A percentile compares a stretch with the other conserved stretches of the same genome.
Evolutionary conservation across 768 basidiomycete genomes (phyloP).

Genomic region (Russula griseocarnosa): DNA sequence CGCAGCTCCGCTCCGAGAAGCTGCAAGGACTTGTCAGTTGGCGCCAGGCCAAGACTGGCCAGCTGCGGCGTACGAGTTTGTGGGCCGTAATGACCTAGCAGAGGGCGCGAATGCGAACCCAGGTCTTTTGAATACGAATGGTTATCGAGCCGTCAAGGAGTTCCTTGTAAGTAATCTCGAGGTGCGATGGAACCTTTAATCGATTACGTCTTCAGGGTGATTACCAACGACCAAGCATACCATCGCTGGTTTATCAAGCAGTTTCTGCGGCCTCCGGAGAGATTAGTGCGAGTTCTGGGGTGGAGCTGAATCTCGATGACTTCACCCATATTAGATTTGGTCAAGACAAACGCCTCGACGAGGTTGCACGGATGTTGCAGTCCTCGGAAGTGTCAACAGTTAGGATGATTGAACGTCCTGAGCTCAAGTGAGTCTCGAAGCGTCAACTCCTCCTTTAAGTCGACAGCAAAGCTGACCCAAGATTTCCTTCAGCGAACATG

Average conservation of each 20-base stretch:
- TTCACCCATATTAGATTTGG: constrained; percentile 85
- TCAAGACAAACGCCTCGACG: constrained; percentile 83
- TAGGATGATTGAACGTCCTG: constrained; percentile 59
- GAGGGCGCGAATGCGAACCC: constrained; percentile 50
- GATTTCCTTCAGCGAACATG: constrained; percentile 62
- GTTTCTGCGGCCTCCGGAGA: constrained; percentile 48
- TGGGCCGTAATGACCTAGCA: constrained; percentile 73
- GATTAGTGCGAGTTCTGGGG: constrained; percentile 57
- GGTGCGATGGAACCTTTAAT: not conserved
- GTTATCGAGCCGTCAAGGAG: constrained; percentile 55
- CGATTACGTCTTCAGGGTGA: constrained; percentile 13
- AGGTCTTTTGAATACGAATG: constrained; percentile 46
- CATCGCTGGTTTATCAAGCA: constrained; percentile 19
- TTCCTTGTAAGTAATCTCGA: constrained; percentile 45
- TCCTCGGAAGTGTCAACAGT: constrained; percentile 69
- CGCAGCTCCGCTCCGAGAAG: constrained; percentile 77
- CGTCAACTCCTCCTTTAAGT: not conserved
- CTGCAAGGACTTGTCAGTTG: constrained; percentile 76
- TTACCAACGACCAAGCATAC: constrained; percentile 16
- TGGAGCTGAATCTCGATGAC: constrained; percentile 66
- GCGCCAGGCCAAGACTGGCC: constrained; percentile 75
- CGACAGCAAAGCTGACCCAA: not conserved
- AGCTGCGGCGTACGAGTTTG: constrained; percentile 57
- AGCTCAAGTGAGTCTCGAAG: constrained; percentile 53
- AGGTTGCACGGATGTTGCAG: constrained; percentile 87